Base-by-base conservation (phyloP, 2,329 filamentous ascomycete species). In the Macrophomina pseudophaseolina region DNA sequence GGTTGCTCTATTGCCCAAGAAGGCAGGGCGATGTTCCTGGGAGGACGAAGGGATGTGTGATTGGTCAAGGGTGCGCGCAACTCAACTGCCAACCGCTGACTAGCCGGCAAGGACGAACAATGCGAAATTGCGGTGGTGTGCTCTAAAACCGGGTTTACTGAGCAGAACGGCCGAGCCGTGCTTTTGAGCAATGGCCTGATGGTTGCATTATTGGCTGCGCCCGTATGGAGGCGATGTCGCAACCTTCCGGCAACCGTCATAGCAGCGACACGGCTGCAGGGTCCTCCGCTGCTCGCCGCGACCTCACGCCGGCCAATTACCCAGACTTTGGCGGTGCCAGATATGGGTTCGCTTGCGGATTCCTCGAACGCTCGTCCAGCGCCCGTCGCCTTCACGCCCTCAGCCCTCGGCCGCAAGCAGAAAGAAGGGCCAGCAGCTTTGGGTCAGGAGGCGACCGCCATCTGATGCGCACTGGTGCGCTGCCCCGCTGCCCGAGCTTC, bases 91-190 rank as follows among this genome's bases (percentile, higher is more conserved):
- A 38, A 38, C 58, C 11, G 58, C 58, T 40, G 58, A n/a, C 56
- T 33, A 48, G 56, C 56, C 56, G 5, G 56, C 56, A 28, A 60
- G 12, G 54, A 58, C 54, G 23, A 58, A 16, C 18, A 32, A 18
- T 60, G 40, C 56, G 56, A 60, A 18, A 60, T 60, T 60, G 56
- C 56, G 56, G 40, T 60, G 56, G 56, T 60, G 56, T 60, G 56
- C 58, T 49, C 40, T 14, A 49, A 59, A 62, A 49, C 58, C 58
- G 49, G 58, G 58, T 62, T 33, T 23, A 12, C 42, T 30, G 49
- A 33, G 30, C 6, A 32, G 30, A 18, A 33, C 49, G 35, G 53
- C 53, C 56, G 42, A 60, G 44, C 42, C 44, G 58, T 49, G 58
- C 58, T 48, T 28, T 18, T 44, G 23, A 62, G 58, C 44, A 49